Base-by-base conservation (phyloP, 208 protist species). In the Leishmania gerbilli region DNA sequence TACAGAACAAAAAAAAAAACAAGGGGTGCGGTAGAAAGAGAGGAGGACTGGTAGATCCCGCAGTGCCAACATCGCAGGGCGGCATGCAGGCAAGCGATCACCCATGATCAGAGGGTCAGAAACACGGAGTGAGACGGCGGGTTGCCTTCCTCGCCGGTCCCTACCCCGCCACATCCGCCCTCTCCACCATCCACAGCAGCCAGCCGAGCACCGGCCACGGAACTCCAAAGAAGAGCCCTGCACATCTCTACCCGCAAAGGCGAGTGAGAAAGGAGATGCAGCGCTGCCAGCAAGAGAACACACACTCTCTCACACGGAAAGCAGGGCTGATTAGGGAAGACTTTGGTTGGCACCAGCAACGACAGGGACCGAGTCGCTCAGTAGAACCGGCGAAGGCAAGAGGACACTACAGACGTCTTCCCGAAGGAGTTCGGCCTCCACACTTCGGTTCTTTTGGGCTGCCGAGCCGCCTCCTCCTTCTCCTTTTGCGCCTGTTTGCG, bases 361-460 rank as follows among this genome's bases (percentile, higher is more conserved):
- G 51, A 47, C 31, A 45, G 31, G 13, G 17, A 45, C 53, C 42
- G 49, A n/a, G 45, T 21, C 34, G 51, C 17, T 84, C 81, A 97
- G 75, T 97, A 95, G 77, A 97, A 97, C 65, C 88, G 84, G 11
- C 90, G 91, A 62, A 97, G 88, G 76, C 90, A 95, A 1, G 94
- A 97, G 21, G 91, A 92, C 8, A 96, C 79, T 3, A 97, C 79
- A n/a, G 91, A 92, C 45, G 85, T 90, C 71, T 95, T 94, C 49
- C 78, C 87, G 77, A 93, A 94, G 27, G 92, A 92, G 71, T 95
- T 95, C 1, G 94, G 92, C 83, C 89, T 96, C 93, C 94, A 97
- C 68, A 90, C 90, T 34, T 56, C 86, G 3, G 80, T 69, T 13
- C 78, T 82, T 62, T 91, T 91, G 19, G 83, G 82, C 42, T n/a